A percentile compares a stretch with the other conserved stretches of the same genome.
phyloP scores from a whole-genome alignment of 257 asterid species.

The Thymus mandschuricus region DNA sequence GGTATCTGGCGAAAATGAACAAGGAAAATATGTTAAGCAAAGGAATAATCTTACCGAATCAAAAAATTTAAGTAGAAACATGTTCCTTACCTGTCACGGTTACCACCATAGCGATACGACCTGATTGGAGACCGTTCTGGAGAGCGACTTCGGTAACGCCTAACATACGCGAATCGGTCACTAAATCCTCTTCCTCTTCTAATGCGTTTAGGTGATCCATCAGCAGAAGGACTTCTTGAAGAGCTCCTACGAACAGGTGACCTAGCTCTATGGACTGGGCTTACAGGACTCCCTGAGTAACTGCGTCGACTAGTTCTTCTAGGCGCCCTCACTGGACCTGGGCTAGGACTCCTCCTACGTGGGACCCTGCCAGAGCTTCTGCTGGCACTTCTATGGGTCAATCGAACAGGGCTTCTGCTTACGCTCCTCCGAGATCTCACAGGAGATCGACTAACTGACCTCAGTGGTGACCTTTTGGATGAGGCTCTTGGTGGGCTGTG shows the following conservation, averaged over 20 bases:
- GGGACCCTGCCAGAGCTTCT: constrained; percentile 81
- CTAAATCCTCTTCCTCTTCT: constrained; percentile 99
- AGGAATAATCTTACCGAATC: constrained; percentile 7
- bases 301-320: constrained; percentile 64
- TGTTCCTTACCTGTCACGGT: constrained; percentile 72
- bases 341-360: constrained; percentile 67
- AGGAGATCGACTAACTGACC: constrained; percentile 64
- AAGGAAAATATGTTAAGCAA: constrained; percentile 11
- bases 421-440: constrained; percentile 63
- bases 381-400: constrained; percentile 69
- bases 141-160: constrained; percentile 88
- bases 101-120: constrained; percentile 78
- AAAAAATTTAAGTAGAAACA: constrained; percentile 1
- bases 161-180: constrained; percentile 77
- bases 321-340: constrained; percentile 65
- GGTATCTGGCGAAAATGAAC: constrained; percentile 49
- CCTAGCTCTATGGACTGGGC: constrained; percentile 64
- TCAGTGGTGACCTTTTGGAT: constrained; percentile 55
- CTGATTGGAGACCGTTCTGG: constrained; percentile 88
- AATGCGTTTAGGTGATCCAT: constrained; percentile 88
- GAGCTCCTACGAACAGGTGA: constrained; percentile 83
- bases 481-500: constrained; percentile 62
- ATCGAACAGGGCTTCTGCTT: constrained; percentile 74
- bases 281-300: constrained; percentile 72
- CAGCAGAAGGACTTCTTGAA: constrained; percentile 85